These are phyloP conservation scores for Leccinum variicolor DNA, from an alignment of 768 basidiomycete species.

Conservation along the genomic window DNA sequence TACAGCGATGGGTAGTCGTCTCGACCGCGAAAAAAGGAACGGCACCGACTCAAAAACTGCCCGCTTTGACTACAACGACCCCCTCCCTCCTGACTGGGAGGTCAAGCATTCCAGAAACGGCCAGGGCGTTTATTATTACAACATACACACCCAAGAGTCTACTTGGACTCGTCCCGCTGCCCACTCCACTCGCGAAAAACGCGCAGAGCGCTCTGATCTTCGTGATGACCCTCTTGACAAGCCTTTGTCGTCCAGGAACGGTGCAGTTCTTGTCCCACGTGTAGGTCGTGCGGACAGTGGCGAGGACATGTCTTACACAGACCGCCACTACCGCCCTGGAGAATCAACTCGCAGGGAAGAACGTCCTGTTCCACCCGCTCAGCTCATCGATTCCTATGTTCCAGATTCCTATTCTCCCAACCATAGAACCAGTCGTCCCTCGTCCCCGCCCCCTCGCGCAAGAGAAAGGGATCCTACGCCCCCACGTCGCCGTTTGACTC, in stretches of 20 bases:
- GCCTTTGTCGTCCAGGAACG: slow-evolving; percentile 21
- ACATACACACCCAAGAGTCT: slow-evolving; percentile 50
- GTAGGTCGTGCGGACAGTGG: slow-evolving; percentile 27
- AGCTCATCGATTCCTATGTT: slow-evolving; percentile 25
- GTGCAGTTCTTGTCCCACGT: slow-evolving; percentile 22
- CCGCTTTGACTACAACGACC: slow-evolving; percentile 27
- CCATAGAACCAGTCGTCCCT: slow-evolving; percentile 19
- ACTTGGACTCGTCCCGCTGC: slow-evolving; percentile 56
- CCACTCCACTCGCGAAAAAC: slow-evolving; percentile 23
- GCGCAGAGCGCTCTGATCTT: slow-evolving; percentile 21
- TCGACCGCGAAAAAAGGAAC: slow-evolving; percentile 43
- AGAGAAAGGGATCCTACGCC: slow-evolving; percentile 24
- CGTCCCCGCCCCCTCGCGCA: slow-evolving; percentile 21
- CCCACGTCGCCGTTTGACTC: slow-evolving; percentile 23
- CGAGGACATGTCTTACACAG: slow-evolving; percentile 47
- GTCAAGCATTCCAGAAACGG: slow-evolving; percentile 48
- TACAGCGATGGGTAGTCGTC: slow-evolving; percentile 54
- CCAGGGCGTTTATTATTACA: slow-evolving; percentile 54
- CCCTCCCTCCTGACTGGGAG: slow-evolving; percentile 62
- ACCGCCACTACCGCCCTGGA: slow-evolving; percentile 64
- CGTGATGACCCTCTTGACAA: slow-evolving; percentile 29
- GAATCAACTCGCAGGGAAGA: slow-evolving; percentile 29
- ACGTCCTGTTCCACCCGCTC: slow-evolving; percentile 17
- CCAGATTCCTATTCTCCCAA: slow-evolving; percentile 28
- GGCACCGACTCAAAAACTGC: slow-evolving; percentile 26